Evolutionary conservation across 148 eudicot genomes (phyloP).

Genomic region (Oxyria digyna): DNA sequence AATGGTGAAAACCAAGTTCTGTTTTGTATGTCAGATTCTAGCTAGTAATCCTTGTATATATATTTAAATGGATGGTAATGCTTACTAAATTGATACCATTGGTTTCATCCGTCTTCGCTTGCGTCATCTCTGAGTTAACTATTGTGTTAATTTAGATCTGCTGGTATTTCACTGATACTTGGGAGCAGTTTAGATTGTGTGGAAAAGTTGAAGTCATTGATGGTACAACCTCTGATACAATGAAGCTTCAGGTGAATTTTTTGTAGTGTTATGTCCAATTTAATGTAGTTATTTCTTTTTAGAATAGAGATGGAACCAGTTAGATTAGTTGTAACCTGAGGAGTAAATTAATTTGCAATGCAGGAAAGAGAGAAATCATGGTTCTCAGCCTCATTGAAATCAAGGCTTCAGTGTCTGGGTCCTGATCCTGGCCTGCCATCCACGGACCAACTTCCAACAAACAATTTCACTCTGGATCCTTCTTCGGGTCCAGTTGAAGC

Average conservation of each 20-base stretch:
- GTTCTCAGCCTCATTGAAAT: conserved; percentile 56
- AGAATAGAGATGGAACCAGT: neutral
- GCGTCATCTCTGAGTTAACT: neutral
- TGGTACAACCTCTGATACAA: conserved; percentile 43
- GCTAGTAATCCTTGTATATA: too few species aligned
- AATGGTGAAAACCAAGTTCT: conserved; percentile 6
- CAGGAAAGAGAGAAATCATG: conserved; percentile 80
- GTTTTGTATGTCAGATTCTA: neutral
- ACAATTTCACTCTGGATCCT: conserved; percentile 42
- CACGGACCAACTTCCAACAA: conserved; percentile 28
- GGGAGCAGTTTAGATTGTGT: conserved; percentile 84
- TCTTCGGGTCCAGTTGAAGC: conserved; percentile 60
- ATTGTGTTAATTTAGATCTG: conserved; percentile 40
- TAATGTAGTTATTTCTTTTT: neutral
- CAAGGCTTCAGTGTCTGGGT: conserved; percentile 68
- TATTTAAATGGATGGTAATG: neutral
- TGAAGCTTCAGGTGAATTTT: conserved; percentile 49
- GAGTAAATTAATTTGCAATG: conserved; percentile 5
- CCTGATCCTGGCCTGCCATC: conserved; percentile 68
- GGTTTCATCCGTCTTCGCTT: neutral
- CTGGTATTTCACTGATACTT: conserved; percentile 84
- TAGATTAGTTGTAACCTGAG: neutral
- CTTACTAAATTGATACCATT: neutral
- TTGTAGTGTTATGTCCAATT: neutral
- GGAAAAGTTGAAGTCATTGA: conserved; percentile 67